phyloP scores from a whole-genome alignment of 768 basidiomycete species.

The Infundibulicybe gibba region DNA sequence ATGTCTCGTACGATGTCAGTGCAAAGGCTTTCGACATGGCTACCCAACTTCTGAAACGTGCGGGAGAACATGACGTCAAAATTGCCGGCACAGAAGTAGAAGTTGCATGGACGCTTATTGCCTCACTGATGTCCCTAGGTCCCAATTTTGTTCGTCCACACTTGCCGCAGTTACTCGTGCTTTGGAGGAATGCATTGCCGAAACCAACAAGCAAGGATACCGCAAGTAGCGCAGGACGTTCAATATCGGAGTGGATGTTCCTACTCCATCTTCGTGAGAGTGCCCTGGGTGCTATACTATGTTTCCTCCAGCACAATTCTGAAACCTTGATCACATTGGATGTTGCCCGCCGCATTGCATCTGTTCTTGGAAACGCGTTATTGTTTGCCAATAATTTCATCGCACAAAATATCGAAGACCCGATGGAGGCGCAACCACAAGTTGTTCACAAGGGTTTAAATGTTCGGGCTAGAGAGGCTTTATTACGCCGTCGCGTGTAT shows the following conservation, averaged over 20 bases:
- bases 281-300: conserved; percentile 83
- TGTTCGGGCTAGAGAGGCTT: conserved; percentile 75
- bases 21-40: conserved; percentile 91
- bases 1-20: conserved; percentile 91
- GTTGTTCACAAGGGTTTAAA: conserved; percentile 40
- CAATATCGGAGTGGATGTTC: conserved; percentile 84
- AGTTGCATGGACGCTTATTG: conserved; percentile 91
- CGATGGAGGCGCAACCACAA: conserved; percentile 35
- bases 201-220: conserved; percentile 92
- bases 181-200: conserved; percentile 96
- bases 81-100: conserved; percentile 84
- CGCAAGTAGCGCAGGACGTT: conserved; percentile 51
- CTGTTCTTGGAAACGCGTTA: conserved; percentile 86
- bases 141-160: conserved; percentile 93
- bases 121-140: conserved; percentile 87
- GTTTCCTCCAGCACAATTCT: conserved; percentile 81
- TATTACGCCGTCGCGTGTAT: conserved; percentile 80
- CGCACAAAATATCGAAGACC: conserved; percentile 65
- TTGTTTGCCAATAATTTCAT: conserved; percentile 85
- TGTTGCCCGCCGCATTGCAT: conserved; percentile 83
- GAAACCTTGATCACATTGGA: conserved; percentile 81
- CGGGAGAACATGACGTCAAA: conserved; percentile 86
- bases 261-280: conserved; percentile 87
- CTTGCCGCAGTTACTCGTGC: conserved; percentile 87
- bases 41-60: conserved; percentile 83